Evolutionary conservation across 108 stramenopile genomes (phyloP).

Genomic region (Schizochytrium sp.): DNA sequence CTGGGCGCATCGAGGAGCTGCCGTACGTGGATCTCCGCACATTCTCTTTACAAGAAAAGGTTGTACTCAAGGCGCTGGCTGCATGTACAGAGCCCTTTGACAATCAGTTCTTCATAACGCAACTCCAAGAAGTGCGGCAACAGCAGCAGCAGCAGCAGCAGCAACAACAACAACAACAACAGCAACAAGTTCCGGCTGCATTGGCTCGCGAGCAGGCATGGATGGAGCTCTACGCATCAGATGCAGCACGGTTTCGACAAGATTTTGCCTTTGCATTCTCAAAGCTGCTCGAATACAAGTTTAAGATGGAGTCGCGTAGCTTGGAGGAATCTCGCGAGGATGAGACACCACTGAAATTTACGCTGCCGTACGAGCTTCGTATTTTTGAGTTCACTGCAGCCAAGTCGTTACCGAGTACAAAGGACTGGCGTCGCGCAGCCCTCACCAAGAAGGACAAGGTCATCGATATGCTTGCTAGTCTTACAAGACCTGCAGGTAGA

Average conservation of each 20-base stretch:
- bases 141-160: too few species aligned
- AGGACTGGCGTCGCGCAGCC: constrained; percentile 29
- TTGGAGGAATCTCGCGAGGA: background rate
- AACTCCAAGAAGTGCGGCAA: background rate
- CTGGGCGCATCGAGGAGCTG: constrained; percentile 4
- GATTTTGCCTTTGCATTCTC: constrained; percentile 57
- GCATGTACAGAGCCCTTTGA: background rate
- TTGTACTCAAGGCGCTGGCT: constrained; percentile 4
- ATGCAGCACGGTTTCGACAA: constrained; percentile 18
- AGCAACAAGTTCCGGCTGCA: background rate
- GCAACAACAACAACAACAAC: too few species aligned
- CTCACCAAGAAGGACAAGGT: background rate
- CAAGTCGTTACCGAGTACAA: constrained; percentile 14
- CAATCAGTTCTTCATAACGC: constrained; percentile 1
- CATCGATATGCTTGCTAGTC: constrained; percentile 1
- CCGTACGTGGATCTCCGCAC: constrained; percentile 37
- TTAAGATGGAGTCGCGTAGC: background rate
- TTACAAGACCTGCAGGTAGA: background rate
- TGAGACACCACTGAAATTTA: constrained; percentile 1
- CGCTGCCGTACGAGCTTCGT: background rate
- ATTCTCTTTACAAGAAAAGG: constrained; percentile 39
- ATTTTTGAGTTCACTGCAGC: constrained; percentile 4
- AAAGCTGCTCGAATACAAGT: constrained; percentile 54
- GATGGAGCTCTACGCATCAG: constrained; percentile 52
- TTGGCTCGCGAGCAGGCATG: constrained; percentile 10